These are phyloP conservation scores for Crotalaria pallida DNA, from an alignment of 306 rosid genomes.

Conservation along the genomic window DNA sequence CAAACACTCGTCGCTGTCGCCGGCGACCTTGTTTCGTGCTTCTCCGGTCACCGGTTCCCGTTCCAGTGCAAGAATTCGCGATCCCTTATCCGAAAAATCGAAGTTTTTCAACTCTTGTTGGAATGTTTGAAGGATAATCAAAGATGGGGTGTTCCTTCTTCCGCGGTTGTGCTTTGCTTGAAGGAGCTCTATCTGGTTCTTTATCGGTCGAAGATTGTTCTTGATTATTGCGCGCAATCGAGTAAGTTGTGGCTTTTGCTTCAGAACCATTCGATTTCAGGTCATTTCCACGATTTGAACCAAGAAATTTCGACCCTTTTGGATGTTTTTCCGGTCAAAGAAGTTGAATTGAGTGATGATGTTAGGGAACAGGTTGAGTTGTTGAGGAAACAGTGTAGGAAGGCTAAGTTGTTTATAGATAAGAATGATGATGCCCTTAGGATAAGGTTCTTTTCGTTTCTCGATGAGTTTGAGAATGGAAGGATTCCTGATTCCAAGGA, in stretches of 20 bases:
- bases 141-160: conserved; percentile 22
- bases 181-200: conserved; percentile 65
- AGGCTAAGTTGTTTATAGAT: conserved; percentile 44
- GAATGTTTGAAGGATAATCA: conserved; percentile 44
- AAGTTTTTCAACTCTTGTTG: conserved; percentile 51
- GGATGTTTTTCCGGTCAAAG: conserved; percentile 63
- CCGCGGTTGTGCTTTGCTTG: conserved; percentile 55
- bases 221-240: conserved; percentile 68
- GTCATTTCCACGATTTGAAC: conserved; percentile 75
- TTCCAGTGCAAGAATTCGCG: conserved; percentile 68
- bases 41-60: conserved; percentile 35
- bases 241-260: conserved; percentile 82
- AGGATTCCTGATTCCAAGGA: conserved; percentile 38
- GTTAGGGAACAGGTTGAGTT: conserved; percentile 68
- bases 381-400: conserved; percentile 50
- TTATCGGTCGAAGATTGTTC: conserved; percentile 69
- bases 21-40: conserved; percentile 41
- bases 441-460: conserved; percentile 39
- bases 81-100: conserved; percentile 56
- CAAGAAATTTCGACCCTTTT: conserved; percentile 75
- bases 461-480: conserved; percentile 52
- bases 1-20: conserved; percentile 49
- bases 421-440: conserved; percentile 47
- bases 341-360: conserved; percentile 51
- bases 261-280: conserved; percentile 70